Conservation (phyloP, 169 alveolate genomes). For the Perkinsus olseni region DNA sequence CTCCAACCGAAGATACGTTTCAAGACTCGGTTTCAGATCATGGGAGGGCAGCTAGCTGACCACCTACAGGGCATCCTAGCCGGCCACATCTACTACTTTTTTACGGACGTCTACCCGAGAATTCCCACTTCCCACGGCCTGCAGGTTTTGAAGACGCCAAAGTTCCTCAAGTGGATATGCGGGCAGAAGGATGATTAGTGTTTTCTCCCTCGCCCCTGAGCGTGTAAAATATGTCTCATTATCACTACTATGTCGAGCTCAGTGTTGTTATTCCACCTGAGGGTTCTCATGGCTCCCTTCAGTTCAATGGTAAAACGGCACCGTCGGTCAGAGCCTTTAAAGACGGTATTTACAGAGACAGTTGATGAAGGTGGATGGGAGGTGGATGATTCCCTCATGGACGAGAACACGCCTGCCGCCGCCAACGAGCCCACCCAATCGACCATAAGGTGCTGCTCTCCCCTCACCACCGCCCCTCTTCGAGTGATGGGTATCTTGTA, state of each 20-base stretch:
- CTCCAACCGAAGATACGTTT: not conserved
- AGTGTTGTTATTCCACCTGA: not conserved
- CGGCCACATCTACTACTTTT: slow-evolving; percentile 79
- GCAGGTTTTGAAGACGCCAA: slow-evolving; percentile 69
- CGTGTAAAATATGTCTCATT: not conserved
- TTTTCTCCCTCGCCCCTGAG: not conserved
- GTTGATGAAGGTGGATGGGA: not conserved
- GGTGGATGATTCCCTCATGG: not conserved
- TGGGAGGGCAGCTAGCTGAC: slow-evolving; percentile 72
- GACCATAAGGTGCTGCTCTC: not conserved
- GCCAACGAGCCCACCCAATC: not conserved
- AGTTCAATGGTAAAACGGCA: not conserved
- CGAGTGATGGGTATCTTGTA: too few species aligned
- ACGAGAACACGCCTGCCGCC: not conserved
- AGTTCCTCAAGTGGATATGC: slow-evolving; percentile 23
- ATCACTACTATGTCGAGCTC: not conserved
- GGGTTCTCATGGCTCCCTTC: not conserved
- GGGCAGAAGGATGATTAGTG: not conserved
- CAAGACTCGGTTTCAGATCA: slow-evolving; percentile 41
- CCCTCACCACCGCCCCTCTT: too few species aligned
- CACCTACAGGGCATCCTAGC: slow-evolving; percentile 73
- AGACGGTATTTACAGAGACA: not conserved
- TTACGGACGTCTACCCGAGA: slow-evolving; percentile 76
- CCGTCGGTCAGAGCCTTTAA: not conserved
- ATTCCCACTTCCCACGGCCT: slow-evolving; percentile 76